A percentile compares a stretch with the other conserved stretches of the same genome.
Evolutionary conservation across 1,284 basidiomycete genomes (phyloP).

Genomic region (Heterobasidion occidentale): DNA sequence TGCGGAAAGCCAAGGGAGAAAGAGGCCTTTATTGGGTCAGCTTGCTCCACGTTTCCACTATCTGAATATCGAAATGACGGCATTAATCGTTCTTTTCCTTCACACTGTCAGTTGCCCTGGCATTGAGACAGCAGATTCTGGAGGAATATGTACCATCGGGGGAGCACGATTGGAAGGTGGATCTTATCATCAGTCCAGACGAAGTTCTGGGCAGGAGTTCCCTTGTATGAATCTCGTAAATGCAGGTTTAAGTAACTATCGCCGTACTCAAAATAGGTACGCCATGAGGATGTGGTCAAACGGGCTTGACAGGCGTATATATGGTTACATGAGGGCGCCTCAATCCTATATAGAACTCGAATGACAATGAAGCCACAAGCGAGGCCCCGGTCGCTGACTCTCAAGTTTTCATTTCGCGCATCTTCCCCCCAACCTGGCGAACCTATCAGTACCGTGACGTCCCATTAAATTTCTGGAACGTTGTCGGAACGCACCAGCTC

Average conservation of each 20-base stretch:
- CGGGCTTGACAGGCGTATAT: neutral
- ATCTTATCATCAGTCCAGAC: neutral
- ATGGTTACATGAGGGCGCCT: neutral
- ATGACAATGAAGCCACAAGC: too few species aligned
- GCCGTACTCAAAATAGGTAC: too few species aligned
- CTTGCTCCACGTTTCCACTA: conserved; percentile 5
- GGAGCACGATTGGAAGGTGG: conserved; percentile 54
- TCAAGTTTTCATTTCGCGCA: neutral
- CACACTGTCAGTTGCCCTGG: conserved; percentile 44
- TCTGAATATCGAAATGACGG: conserved; percentile 2
- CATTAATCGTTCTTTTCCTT: conserved; percentile 9
- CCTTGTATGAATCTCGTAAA: neutral
- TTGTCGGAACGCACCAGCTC: neutral
- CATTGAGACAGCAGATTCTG: conserved; percentile 60
- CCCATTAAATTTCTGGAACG: too few species aligned
- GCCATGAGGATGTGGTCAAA: too few species aligned
- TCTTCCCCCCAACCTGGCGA: neutral
- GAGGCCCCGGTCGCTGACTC: too few species aligned
- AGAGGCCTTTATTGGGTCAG: conserved; percentile 47
- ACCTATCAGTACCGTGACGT: neutral
- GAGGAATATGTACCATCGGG: conserved; percentile 47
- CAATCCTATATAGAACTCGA: too few species aligned
- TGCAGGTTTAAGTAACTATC: neutral
- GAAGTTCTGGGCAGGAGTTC: neutral
- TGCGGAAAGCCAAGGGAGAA: conserved; percentile 19